Evolutionary conservation across 257 asterid genomes (phyloP).

Genomic region (Catharanthus roseus): DNA sequence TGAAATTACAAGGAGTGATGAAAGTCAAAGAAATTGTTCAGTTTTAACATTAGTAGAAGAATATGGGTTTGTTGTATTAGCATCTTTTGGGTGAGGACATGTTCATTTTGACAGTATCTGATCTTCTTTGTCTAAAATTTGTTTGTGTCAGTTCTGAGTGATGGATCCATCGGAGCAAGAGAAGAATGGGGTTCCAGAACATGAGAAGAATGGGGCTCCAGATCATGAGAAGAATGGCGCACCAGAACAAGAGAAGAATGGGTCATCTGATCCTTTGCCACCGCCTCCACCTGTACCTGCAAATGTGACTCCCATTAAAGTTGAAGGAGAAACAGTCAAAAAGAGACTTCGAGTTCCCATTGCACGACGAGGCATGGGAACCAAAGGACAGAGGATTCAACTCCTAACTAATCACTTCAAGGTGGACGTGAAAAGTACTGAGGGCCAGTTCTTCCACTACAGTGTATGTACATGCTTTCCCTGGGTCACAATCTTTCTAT

Average conservation of each 20-base stretch:
- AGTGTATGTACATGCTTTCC: conserved; percentile 46
- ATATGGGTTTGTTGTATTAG: not conserved
- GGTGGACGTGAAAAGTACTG: conserved; percentile 58
- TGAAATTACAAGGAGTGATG: too few relatives aligned
- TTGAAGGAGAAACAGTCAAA: conserved; percentile 34
- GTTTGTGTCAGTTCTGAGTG: not conserved
- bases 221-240: too few relatives aligned
- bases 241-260: too few relatives aligned
- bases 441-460: conserved; percentile 80
- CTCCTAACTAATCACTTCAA: conserved; percentile 81
- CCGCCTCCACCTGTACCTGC: conserved; percentile 88
- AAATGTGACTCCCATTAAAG: conserved; percentile 53
- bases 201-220: too few relatives aligned
- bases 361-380: conserved; percentile 76
- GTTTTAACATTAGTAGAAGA: not conserved
- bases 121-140: not conserved
- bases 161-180: conserved; percentile 22
- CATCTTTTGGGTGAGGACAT: not conserved
- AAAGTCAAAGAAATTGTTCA: not conserved
- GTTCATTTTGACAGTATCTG: not conserved
- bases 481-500: not conserved
- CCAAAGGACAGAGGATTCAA: conserved; percentile 64
- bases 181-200: conserved; percentile 43
- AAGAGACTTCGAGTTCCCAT: conserved; percentile 66
- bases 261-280: conserved; percentile 53